Percentiles rank a stretch among this genome's conserved stretches.
Conservation (phyloP, 177 flowering plant species). For the Vitis hybrid region DNA sequence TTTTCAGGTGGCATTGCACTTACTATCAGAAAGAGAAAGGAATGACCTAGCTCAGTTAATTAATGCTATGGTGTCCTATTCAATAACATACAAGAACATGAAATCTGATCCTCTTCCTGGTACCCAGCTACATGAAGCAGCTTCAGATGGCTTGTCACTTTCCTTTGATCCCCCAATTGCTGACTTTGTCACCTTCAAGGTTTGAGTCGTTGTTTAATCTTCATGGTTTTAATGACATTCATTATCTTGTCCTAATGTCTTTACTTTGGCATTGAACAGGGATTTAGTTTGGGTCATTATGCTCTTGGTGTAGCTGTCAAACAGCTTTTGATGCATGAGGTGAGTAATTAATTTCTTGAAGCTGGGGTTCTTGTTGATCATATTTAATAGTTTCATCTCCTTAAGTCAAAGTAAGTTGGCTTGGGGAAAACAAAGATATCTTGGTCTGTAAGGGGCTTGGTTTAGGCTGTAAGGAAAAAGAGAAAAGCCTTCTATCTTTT, state of each 20-base stretch:
- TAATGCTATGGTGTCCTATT: constrained; percentile 75
- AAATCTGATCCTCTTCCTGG: constrained; percentile 41
- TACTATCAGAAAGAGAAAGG: constrained; percentile 45
- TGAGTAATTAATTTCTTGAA: constrained; percentile 27
- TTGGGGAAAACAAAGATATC: not conserved
- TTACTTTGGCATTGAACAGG: constrained; percentile 45
- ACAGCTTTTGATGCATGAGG: constrained; percentile 90
- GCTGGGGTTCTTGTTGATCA: not conserved
- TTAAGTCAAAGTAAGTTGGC: not conserved
- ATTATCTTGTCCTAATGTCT: not conserved
- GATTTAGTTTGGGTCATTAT: constrained; percentile 43
- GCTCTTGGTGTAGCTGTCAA: constrained; percentile 71
- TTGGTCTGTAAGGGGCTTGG: too few relatives aligned
- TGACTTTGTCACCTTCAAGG: constrained; percentile 80
- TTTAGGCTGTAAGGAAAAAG: too few relatives aligned
- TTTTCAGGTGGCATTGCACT: too few relatives aligned
- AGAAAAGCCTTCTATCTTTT: too few relatives aligned
- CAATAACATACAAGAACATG: constrained; percentile 68
- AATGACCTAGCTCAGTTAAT: constrained; percentile 62
- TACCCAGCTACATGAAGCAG: constrained; percentile 41
- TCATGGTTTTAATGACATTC: not conserved
- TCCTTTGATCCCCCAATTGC: constrained; percentile 73
- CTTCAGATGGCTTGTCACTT: constrained; percentile 49
- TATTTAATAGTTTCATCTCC: not conserved
- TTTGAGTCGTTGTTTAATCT: constrained; percentile 19